phyloP scores from a whole-genome alignment of 1,284 basidiomycete genomes.

The Heterobasidion annosum region DNA sequence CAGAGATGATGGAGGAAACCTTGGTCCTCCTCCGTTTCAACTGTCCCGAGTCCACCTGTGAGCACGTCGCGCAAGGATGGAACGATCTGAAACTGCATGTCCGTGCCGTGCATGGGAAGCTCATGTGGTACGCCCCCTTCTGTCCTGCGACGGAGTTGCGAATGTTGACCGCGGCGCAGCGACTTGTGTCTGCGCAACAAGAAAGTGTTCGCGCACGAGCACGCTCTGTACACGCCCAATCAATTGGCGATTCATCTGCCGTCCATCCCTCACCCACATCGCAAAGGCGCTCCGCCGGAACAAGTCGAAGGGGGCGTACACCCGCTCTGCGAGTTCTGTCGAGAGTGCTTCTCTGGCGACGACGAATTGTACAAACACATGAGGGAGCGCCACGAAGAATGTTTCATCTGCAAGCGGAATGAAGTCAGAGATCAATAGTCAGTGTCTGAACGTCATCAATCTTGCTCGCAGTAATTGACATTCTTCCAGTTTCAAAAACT shows the following conservation, averaged over 20 bases:
- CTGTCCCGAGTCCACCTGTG: conserved; percentile 76
- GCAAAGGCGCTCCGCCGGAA: conserved; percentile 37
- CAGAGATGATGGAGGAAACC: conserved; percentile 93
- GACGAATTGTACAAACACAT: conserved; percentile 95
- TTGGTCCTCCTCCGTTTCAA: conserved; percentile 88
- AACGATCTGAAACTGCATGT: conserved; percentile 79
- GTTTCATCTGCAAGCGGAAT: conserved; percentile 85
- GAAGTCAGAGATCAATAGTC: conserved; percentile 83
- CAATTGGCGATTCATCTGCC: conserved; percentile 75
- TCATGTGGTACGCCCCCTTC: conserved; percentile 63
- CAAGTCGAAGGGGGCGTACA: conserved; percentile 64
- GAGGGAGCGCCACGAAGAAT: conserved; percentile 92
- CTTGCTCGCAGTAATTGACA: background rate
- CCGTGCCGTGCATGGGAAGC: conserved; percentile 64
- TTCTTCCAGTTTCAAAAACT: conserved; percentile 65
- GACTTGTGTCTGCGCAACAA: conserved; percentile 86
- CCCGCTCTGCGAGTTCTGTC: conserved; percentile 87
- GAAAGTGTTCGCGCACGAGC: conserved; percentile 96
- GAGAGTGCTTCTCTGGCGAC: conserved; percentile 81
- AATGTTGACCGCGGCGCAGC: conserved; percentile 26
- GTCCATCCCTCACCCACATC: conserved; percentile 48
- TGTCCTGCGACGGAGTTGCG: background rate
- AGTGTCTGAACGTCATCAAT: conserved; percentile 23
- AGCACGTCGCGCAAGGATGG: conserved; percentile 84
- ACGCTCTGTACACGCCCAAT: conserved; percentile 72